These are phyloP conservation scores for Suillus cothurnatus DNA, from an alignment of 768 basidiomycete species.

Conservation along the genomic window DNA sequence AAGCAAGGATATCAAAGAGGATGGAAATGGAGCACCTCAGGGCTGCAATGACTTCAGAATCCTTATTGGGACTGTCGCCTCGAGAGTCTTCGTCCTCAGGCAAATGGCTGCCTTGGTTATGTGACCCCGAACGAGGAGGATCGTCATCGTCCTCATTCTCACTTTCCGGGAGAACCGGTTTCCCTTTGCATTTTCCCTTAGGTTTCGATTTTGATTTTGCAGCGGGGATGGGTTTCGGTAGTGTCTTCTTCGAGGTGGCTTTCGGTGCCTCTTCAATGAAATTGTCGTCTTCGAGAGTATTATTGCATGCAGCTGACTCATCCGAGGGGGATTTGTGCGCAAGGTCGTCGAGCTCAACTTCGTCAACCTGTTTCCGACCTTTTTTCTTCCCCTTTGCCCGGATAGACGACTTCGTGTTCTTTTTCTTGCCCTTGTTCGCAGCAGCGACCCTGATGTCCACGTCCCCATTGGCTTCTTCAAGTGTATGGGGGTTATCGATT, in stretches of 20 bases:
- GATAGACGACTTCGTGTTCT: constrained; percentile 19
- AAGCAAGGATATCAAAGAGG: neutral
- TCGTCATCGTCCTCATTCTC: constrained; percentile 24
- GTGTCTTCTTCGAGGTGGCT: constrained; percentile 18
- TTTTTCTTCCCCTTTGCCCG: constrained; percentile 32
- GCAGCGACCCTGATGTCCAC: neutral
- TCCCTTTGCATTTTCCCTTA: constrained; percentile 38
- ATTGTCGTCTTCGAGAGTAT: constrained; percentile 2
- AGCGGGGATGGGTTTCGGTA: constrained; percentile 10
- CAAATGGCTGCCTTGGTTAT: neutral
- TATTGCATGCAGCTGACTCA: neutral
- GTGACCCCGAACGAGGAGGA: neutral
- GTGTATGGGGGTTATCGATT: neutral
- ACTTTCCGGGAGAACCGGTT: constrained; percentile 24
- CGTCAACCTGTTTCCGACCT: constrained; percentile 28
- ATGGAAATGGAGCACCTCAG: constrained; percentile 17
- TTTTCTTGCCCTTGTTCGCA: constrained; percentile 18
- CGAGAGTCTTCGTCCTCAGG: neutral
- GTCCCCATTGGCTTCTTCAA: neutral
- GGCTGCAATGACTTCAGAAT: neutral
- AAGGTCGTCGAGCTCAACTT: constrained; percentile 16
- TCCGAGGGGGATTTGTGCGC: constrained; percentile 8
- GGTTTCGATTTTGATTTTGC: constrained; percentile 21
- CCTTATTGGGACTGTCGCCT: neutral
- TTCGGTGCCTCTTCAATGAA: constrained; percentile 8